Conservation (phyloP, 495 filamentous ascomycete genomes). For the Aspergillus sclerotioniger region DNA sequence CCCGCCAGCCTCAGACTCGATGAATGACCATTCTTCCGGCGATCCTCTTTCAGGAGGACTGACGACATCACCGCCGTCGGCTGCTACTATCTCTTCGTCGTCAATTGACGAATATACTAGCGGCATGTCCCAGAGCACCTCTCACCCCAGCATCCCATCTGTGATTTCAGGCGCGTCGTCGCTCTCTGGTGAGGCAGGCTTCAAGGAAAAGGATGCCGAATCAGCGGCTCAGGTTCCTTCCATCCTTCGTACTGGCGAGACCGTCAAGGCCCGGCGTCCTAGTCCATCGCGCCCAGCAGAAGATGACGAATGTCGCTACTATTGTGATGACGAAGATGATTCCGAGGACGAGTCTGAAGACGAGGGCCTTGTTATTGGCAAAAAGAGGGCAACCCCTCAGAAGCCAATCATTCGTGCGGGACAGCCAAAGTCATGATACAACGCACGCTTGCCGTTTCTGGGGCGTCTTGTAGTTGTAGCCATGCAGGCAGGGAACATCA, state of each 20-base stretch:
- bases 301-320: conserved; percentile 44
- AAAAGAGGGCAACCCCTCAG: conserved; percentile 34
- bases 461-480: background rate
- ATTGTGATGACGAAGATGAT: conserved; percentile 48
- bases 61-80: conserved; percentile 55
- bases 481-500: no score
- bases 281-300: conserved; percentile 28
- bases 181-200: conserved; percentile 53
- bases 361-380: conserved; percentile 47
- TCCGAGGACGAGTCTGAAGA: conserved; percentile 48
- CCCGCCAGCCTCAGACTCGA: conserved; percentile 48
- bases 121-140: conserved; percentile 61
- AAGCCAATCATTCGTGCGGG: conserved; percentile 19
- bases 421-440: conserved; percentile 15
- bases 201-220: conserved; percentile 28
- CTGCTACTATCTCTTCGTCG: conserved; percentile 50
- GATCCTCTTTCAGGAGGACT: conserved; percentile 47
- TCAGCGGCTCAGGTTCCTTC: conserved; percentile 31
- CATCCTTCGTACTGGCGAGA: conserved; percentile 47
- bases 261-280: conserved; percentile 35
- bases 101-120: conserved; percentile 55
- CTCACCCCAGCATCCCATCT: conserved; percentile 73
- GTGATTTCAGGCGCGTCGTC: conserved; percentile 79
- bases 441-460: conserved; percentile 7
- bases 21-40: conserved; percentile 36